Evolutionary conservation across 495 filamentous ascomycete species (phyloP).

Genomic region (Margaritispora aquatica): DNA sequence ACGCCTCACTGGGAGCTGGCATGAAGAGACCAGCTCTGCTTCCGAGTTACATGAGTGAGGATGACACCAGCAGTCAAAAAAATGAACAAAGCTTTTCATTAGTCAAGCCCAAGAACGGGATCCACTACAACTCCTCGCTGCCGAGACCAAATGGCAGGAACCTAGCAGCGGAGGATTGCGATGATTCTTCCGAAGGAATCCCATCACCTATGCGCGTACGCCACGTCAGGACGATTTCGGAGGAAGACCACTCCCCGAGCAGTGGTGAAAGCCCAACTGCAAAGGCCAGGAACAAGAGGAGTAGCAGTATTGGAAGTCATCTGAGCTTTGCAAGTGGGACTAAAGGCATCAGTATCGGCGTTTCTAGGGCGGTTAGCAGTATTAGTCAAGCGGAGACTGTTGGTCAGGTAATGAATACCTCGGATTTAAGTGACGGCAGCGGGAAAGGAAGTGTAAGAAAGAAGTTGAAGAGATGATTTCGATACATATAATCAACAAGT

Average conservation of each 20-base stretch:
- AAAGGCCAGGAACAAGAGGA: constrained; percentile 2
- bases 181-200: constrained; percentile 11
- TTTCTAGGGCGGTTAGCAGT: constrained; percentile 17
- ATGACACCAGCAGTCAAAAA: constrained; percentile 10
- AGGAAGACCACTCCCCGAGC: not conserved
- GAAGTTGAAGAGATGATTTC: not conserved
- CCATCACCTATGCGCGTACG: constrained; percentile 12
- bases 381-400: constrained; percentile 12
- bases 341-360: constrained; percentile 20
- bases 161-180: constrained; percentile 6
- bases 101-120: not conserved
- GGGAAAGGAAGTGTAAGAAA: not conserved
- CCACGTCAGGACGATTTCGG: constrained; percentile 3
- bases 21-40: constrained; percentile 3
- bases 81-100: constrained; percentile 4
- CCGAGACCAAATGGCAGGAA: constrained; percentile 2
- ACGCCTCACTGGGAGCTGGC: constrained; percentile 13
- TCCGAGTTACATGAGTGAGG: constrained; percentile 14
- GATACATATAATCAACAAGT: not conserved
- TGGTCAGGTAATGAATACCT: constrained; percentile 12
- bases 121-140: not conserved
- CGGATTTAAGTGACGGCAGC: constrained; percentile 3
- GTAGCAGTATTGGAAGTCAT: constrained; percentile 20
- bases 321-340: constrained; percentile 17
- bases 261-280: not conserved